These are phyloP conservation scores for Vitis cinerea DNA, from an alignment of 164 flowering plant genomes.

Conservation along the genomic window DNA sequence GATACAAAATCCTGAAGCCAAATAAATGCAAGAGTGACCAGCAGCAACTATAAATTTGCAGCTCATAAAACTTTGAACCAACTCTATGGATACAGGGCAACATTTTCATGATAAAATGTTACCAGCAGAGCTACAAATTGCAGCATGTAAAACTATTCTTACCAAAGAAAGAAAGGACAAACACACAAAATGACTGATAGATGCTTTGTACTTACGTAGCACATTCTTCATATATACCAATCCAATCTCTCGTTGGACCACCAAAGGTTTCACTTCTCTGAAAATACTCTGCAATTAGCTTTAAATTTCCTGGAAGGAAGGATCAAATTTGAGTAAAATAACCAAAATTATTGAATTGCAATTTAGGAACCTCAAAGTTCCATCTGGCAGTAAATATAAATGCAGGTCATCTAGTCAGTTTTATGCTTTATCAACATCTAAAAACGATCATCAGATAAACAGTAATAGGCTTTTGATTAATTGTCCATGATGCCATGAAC, in stretches of 20 bases:
- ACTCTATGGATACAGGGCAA: too few relatives aligned
- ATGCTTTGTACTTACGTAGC: conserved; percentile 59
- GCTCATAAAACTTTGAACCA: too few relatives aligned
- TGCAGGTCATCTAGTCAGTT: too few relatives aligned
- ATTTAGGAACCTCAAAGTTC: not conserved
- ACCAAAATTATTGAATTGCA: not conserved
- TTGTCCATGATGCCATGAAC: too few relatives aligned
- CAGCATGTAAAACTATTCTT: too few relatives aligned
- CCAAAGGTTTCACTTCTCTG: conserved; percentile 87
- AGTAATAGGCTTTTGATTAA: too few relatives aligned
- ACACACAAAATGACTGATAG: not conserved
- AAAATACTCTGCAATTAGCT: conserved; percentile 89
- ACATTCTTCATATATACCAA: conserved; percentile 94
- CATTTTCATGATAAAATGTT: too few relatives aligned
- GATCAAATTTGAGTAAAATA: conserved; percentile 1
- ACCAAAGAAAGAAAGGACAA: too few relatives aligned
- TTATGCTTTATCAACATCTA: too few relatives aligned
- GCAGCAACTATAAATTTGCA: not conserved
- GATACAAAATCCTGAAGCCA: conserved; percentile 82
- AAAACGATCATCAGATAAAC: too few relatives aligned
- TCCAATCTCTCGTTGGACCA: conserved; percentile 89
- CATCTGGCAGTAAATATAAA: not conserved
- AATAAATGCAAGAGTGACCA: not conserved
- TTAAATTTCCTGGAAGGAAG: conserved; percentile 65
- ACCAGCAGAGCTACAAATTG: too few relatives aligned